These are phyloP conservation scores for Leishmania major DNA, from an alignment of 208 protist species.

Conservation along the genomic window DNA sequence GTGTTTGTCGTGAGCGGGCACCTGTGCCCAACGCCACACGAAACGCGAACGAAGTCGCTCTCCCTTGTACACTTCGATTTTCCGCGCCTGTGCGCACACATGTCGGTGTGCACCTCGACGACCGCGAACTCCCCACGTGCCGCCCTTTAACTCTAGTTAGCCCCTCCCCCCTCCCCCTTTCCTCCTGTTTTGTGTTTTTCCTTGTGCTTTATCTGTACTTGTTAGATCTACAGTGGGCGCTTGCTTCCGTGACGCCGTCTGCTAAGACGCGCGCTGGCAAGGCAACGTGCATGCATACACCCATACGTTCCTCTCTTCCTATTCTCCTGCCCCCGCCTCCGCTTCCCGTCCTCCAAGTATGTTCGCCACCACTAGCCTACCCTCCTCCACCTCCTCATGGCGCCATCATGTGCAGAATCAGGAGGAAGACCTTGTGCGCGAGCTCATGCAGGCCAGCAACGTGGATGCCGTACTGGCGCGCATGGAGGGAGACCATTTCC, in stretches of 20 bases:
- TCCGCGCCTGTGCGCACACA: no score
- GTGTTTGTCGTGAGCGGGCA: no score
- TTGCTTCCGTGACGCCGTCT: not conserved
- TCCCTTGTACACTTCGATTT: no score
- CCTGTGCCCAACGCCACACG: no score
- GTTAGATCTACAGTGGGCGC: no score
- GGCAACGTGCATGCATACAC: not conserved
- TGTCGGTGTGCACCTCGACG: not conserved
- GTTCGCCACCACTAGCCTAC: not conserved
- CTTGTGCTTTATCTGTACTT: not conserved
- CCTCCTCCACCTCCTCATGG: conserved; percentile 21
- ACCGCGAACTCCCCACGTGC: not conserved
- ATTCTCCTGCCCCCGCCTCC: not conserved
- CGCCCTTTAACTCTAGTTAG: not conserved
- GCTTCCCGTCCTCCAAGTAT: not conserved
- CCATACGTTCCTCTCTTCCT: not conserved
- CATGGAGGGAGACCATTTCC: conserved; percentile 66
- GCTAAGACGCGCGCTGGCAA: not conserved
- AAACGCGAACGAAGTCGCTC: no score
- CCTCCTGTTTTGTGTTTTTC: not conserved
- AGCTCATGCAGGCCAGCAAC: conserved; percentile 66
- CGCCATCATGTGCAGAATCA: conserved; percentile 30
- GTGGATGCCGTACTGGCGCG: conserved; percentile 72
- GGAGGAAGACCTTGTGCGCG: conserved; percentile 78
- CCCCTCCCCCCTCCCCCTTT: not conserved